Evolutionary conservation across 441 rosid species (phyloP), one percentile per base, ranked within the genome.

Genomic region (Pelargonium cotyledonis): DNA sequence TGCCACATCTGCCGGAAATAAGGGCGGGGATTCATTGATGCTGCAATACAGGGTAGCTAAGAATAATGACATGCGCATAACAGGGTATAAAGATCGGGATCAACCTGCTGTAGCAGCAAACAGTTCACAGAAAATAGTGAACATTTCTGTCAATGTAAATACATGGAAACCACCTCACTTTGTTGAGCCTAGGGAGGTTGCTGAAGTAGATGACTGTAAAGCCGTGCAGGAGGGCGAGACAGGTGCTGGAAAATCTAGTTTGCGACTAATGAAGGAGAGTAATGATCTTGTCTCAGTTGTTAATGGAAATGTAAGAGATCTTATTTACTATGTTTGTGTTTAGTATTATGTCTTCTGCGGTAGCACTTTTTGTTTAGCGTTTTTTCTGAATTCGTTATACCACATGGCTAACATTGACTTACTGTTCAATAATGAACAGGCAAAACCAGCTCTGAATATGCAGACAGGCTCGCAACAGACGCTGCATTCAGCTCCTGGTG

Each of bases 251-350:
- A 83, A 79, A 74, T 66, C 79, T 70, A 79, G 57, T 68, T 44
- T 57, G 6, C 82, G 55, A 73, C 65, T 73, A 60, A 70, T 84
- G 72, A 77, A 74, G 72, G 84, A 77, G 74, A 89, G 81, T 72
- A 71, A 67, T 73, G 74, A 66, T 47, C 75, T 65, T 21, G 71
- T 67, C 43, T 21, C 80, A 7, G 79, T 72, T 68, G 76, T 83
- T 63, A 83, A 85, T 80, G 89, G 89, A 81, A 82, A 76, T 80
- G 99, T 95, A 83, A 83, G 96, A 79, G 75, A 2, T 55, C 60
- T 53, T 53, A 16, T 2, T 65, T 23, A 60, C 58, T 55, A 19
- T 53, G 10, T 35, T 9, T 31, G 46, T 4, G 49, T 68, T 14
- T 63, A 47, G 41, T 44, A 15, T 53, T 53, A 5, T 15, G 16